A percentile compares a stretch with the other conserved stretches of the same genome.
Evolutionary conservation across 2,329 filamentous ascomycete genomes (phyloP).

Genomic region (Pseudonectria buxi): DNA sequence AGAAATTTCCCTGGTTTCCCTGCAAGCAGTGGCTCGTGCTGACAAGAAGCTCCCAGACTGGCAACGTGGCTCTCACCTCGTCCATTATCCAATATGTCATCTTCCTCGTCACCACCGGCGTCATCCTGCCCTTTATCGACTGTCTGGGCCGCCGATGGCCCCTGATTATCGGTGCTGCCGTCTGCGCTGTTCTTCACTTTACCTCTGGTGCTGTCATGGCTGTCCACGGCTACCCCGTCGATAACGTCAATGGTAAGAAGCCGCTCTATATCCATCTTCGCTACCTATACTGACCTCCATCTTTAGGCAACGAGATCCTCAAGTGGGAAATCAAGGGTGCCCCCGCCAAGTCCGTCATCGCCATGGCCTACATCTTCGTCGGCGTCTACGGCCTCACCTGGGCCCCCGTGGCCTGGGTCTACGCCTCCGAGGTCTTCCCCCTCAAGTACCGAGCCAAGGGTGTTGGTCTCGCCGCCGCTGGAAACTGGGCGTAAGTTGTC

Average conservation of each 20-base stretch:
- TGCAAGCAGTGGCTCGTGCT: background rate
- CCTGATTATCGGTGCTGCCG: constrained; percentile 38
- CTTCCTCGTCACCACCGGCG: constrained; percentile 45
- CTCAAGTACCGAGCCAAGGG: constrained; percentile 45
- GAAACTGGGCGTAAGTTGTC: constrained; percentile 32
- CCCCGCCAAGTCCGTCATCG: constrained; percentile 43
- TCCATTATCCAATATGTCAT: constrained; percentile 51
- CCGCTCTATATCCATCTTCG: fast-evolving
- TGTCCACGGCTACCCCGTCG: constrained; percentile 36
- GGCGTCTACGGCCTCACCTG: constrained; percentile 33
- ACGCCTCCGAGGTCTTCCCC: constrained; percentile 51
- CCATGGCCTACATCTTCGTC: constrained; percentile 42
- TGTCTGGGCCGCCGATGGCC: constrained; percentile 41
- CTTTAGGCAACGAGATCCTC: constrained; percentile 38
- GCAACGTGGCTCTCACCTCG: constrained; percentile 36
- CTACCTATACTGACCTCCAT: constrained; percentile 1
- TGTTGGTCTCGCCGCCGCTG: constrained; percentile 44
- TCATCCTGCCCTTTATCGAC: constrained; percentile 44
- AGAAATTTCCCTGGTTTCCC: background rate
- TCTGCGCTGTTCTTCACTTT: constrained; percentile 41
- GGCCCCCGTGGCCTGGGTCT: constrained; percentile 47
- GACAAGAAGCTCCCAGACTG: constrained; percentile 14
- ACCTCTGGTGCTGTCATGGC: constrained; percentile 45
- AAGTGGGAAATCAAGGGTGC: constrained; percentile 38
- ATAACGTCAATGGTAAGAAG: constrained; percentile 29